Evolutionary conservation across 2,329 filamentous ascomycete species (phyloP), one percentile per base, ranked within the genome.

Genomic region (Talaromyces sp.): DNA sequence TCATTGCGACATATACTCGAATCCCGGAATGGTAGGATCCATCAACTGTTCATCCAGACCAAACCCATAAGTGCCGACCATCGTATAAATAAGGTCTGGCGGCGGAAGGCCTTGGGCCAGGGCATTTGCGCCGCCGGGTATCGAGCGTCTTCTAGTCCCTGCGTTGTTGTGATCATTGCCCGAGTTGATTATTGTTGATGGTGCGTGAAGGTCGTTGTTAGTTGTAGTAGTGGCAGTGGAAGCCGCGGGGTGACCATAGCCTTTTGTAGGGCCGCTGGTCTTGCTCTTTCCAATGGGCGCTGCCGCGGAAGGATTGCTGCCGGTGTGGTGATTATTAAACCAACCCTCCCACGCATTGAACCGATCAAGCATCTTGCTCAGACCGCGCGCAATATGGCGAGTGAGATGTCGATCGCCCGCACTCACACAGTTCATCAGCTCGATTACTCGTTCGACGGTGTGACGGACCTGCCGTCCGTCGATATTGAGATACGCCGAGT

Each of bases 51-150:
- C 76, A 54, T 77, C 76, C 39, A 77, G 66, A 6, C 75, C 75
- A 60, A 77, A 77, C 12, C 76, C 76, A 67, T 77, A 77, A 16
- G 76, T 77, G 18, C 76, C 76, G n/a, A 77, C 75, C 76, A 77
- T 77, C 54, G 76, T 74, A 63, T 77, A 77, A 39, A 77, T 77
- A 64, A 77, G 61, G 65, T 77, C 75, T 7, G 75, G 75, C 2
- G 76, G 75, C 6, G 75, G 75, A 48, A 76, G 76, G 7, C 74
- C 75, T 60, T 77, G 75, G 0, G 75, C 74, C 75, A 77, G 76
- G 1, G 74, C 75, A 63, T 77, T 77, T 12, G 75, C 71, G 23
- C 75, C 75, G 11, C 75, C 75, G n/a, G 74, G 75, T n/a, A 76
- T 69, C 2, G 75, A 73, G 35, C 67, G 65, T 6, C 67, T 50